Evolutionary conservation across 345 rosid species (phyloP).

Genomic region (Triadica sebifera): DNA sequence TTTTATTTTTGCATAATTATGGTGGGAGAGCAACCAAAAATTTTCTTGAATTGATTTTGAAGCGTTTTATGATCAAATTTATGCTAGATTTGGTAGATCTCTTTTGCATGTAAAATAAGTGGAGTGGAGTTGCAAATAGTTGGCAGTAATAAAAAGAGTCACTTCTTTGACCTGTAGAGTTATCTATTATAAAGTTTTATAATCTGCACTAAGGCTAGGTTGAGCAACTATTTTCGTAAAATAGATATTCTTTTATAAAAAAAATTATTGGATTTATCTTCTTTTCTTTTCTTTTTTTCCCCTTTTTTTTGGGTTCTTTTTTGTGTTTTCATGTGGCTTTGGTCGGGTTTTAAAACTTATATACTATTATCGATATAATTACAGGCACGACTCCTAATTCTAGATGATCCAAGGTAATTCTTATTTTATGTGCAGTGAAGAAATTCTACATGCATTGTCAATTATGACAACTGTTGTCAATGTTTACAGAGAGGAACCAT

Average conservation of each 20-base stretch:
- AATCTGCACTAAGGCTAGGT: background rate
- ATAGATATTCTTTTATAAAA: background rate
- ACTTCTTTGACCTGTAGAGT: slow-evolving; percentile 2
- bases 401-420: slow-evolving; percentile 86
- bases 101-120: background rate
- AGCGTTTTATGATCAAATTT: background rate
- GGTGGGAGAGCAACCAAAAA: background rate
- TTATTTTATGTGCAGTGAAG: slow-evolving; percentile 17
- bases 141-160: background rate
- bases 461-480: slow-evolving; percentile 23
- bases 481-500: slow-evolving; percentile 73
- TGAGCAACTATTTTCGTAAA: background rate
- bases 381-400: slow-evolving; percentile 63
- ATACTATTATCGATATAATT: background rate
- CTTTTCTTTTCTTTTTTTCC: too few relatives aligned
- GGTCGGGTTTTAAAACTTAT: background rate
- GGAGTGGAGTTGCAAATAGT: background rate
- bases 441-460: slow-evolving; percentile 15
- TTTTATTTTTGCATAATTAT: background rate
- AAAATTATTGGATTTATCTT: background rate
- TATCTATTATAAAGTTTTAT: background rate
- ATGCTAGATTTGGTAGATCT: background rate
- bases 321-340: background rate
- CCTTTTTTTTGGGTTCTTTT: too few relatives aligned
- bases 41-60: background rate